Evolutionary conservation across 1,139 yeast species (phyloP).

Genomic region (Spathaspora sp.): DNA sequence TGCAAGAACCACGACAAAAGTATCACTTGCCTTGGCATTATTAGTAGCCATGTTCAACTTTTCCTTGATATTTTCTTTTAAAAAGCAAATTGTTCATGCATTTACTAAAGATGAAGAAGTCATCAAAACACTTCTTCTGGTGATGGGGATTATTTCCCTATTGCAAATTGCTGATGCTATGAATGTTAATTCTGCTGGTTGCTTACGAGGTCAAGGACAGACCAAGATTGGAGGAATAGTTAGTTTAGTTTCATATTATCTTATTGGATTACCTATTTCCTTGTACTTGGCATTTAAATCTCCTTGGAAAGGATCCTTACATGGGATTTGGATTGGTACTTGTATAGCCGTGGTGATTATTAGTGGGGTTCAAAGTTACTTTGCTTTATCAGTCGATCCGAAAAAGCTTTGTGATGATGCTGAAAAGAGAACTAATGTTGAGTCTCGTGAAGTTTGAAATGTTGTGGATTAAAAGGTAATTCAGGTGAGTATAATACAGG

Average conservation of each 20-base stretch:
- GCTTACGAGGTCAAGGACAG: constrained; percentile 60
- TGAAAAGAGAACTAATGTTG: constrained; percentile 31
- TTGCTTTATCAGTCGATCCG: constrained; percentile 39
- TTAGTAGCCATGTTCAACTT: constrained; percentile 42
- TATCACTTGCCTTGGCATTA: constrained; percentile 46
- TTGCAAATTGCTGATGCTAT: constrained; percentile 59
- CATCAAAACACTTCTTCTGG: constrained; percentile 34
- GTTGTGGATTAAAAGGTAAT: too few species aligned
- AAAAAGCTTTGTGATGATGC: constrained; percentile 42
- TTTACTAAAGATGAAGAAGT: constrained; percentile 46
- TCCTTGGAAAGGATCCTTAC: constrained; percentile 40
- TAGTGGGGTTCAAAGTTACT: constrained; percentile 52
- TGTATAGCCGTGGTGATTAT: constrained; percentile 51
- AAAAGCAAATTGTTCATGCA: constrained; percentile 33
- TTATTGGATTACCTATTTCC: constrained; percentile 53
- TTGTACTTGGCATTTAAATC: constrained; percentile 49
- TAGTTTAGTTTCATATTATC: constrained; percentile 51
- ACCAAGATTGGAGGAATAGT: constrained; percentile 60
- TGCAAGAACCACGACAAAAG: constrained; percentile 48
- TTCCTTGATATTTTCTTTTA: constrained; percentile 38
- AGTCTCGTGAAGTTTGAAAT: constrained; percentile 10
- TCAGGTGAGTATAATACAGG: too few species aligned
- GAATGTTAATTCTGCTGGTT: constrained; percentile 61
- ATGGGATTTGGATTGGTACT: constrained; percentile 58
- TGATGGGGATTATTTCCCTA: constrained; percentile 53